These are phyloP conservation scores for Keithomyces neogunnii DNA, from an alignment of 2,329 filamentous ascomycete genomes.

Conservation along the genomic window DNA sequence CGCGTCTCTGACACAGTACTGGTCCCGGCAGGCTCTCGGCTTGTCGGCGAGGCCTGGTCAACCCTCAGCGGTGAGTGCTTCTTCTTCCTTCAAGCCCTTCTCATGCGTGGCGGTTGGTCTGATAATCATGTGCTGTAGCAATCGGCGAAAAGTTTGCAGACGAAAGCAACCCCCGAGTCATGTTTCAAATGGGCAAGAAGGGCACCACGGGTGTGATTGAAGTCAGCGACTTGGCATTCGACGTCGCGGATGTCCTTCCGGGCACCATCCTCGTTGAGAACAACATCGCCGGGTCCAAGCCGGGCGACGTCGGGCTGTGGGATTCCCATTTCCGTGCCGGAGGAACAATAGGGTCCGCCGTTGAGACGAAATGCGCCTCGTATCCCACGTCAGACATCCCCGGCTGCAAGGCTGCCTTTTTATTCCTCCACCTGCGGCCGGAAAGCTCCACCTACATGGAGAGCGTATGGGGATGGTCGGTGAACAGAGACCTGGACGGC, in stretches of 20 bases:
- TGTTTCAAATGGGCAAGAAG: constrained; percentile 30
- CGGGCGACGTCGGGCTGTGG: constrained; percentile 43
- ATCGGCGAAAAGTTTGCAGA: background rate
- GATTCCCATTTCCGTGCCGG: constrained; percentile 37
- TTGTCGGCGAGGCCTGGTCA: background rate
- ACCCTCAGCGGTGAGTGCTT: background rate
- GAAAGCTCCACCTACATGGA: constrained; percentile 14
- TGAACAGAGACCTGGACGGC: constrained; percentile 38
- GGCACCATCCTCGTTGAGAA: constrained; percentile 32
- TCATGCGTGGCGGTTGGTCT: too few species aligned
- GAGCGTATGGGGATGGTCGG: constrained; percentile 6
- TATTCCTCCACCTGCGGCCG: constrained; percentile 39
- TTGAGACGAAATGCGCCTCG: constrained; percentile 24
- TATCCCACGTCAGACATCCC: constrained; percentile 10
- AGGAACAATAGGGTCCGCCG: constrained; percentile 29
- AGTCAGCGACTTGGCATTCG: constrained; percentile 44
- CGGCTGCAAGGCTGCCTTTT: constrained; percentile 37
- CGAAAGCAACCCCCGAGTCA: background rate
- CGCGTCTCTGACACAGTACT: background rate
- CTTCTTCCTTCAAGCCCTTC: background rate
- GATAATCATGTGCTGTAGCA: too few species aligned
- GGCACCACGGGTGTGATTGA: constrained; percentile 42
- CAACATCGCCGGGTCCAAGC: constrained; percentile 23
- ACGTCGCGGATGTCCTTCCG: constrained; percentile 35
- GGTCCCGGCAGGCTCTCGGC: background rate